Evolutionary conservation across 345 rosid genomes (phyloP), one percentile per base, ranked within the genome.

Genomic region (Aurinia saxatilis): DNA sequence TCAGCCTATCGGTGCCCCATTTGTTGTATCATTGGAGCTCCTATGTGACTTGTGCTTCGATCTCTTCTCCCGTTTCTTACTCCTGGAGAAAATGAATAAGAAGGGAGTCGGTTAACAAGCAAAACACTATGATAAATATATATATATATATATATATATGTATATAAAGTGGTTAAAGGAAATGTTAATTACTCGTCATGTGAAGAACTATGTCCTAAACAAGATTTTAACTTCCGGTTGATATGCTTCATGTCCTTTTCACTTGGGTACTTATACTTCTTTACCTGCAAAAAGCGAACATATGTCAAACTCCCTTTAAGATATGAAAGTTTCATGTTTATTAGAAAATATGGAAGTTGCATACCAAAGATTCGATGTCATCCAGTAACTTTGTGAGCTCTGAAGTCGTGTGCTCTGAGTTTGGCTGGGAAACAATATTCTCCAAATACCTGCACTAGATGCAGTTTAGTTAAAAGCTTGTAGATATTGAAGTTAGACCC

Each of bases 171-270:
- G 10, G 60, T 31, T 49, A 35, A 64, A 65, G 50, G 36, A 23
- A 50, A 61, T 56, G 45, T 41, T 49, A 18, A 72, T 66, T 84
- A 92, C 98, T 87, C 93, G 17, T 89, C 96, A 29, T 79, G 85
- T 27, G 87, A 84, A 74, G 87, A 84, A 67, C 82, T 68, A 59
- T 89, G 91, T 46, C 96, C 91, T 87, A 86, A 84, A 67, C 99
- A 90, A 48, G 97, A 93, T 69, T 83, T 87, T 49, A 90, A 82
- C 72, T 93, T 93, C 71, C 99, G 74, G 58, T 87, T 87, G 37
- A 90, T 90, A 80, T 93, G 90, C 79, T 85, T 93, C 99, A 93
- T 85, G 75, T 93, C 99, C 76, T 87, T 87, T 33, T 93, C 97
- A 19, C 90, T 78, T 54, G 99, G 99, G 73, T 77, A 81, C 62